Percentiles rank a stretch among this genome's conserved stretches.
These are phyloP conservation scores for Spiraea crenata DNA, from an alignment of 331 rosid species.

Conservation along the genomic window DNA sequence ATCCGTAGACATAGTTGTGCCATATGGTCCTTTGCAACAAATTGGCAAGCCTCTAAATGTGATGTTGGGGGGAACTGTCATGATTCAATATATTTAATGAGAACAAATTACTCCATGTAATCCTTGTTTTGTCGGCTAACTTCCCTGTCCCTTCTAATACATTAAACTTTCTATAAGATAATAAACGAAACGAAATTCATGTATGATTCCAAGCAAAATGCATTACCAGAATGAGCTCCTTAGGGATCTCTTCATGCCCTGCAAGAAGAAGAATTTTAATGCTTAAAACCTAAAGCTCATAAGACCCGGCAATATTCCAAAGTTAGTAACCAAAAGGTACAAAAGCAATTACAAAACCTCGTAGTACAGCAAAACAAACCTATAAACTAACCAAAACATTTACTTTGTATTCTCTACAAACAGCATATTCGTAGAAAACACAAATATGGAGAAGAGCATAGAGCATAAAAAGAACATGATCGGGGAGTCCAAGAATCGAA, in stretches of 20 bases:
- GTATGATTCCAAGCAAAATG: conserved; percentile 14
- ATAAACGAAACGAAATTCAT: background rate
- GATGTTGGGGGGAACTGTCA: conserved; percentile 80
- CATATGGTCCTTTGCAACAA: conserved; percentile 72
- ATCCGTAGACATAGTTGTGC: conserved; percentile 88
- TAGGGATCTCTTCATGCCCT: conserved; percentile 80
- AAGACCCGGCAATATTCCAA: conserved; percentile 5
- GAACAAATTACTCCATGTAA: conserved; percentile 2
- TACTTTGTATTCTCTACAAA: too few species aligned
- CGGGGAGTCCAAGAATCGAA: background rate
- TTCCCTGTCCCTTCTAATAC: background rate
- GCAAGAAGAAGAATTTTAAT: conserved; percentile 46
- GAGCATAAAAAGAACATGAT: background rate
- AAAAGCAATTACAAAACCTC: background rate
- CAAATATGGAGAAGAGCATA: background rate
- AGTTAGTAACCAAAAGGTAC: background rate
- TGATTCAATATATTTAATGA: conserved; percentile 26
- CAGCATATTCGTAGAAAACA: background rate
- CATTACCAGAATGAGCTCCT: conserved; percentile 72
- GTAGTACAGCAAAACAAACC: background rate
- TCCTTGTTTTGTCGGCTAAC: background rate
- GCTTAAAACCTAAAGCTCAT: background rate
- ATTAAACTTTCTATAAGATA: background rate
- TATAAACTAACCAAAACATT: background rate
- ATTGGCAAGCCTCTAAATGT: conserved; percentile 90